Percentiles rank a stretch among this genome's conserved stretches.
Evolutionary conservation across 164 flowering plant species (phyloP).

Genomic region (Umbellularia californica): DNA sequence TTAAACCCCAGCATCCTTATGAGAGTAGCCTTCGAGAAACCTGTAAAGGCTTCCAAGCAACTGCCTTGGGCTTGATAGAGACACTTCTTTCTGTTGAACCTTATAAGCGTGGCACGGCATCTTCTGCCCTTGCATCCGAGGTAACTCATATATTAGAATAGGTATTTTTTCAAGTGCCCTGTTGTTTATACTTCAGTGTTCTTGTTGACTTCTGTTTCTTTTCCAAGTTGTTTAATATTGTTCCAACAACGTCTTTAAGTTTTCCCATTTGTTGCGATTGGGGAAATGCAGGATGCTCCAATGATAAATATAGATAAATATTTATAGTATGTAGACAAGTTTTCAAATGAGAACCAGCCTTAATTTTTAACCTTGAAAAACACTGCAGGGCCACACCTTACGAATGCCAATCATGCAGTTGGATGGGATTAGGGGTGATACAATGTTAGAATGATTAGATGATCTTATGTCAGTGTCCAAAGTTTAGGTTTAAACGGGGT

Average conservation of each 20-base stretch:
- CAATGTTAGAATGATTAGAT: no score
- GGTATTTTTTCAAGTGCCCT: background rate
- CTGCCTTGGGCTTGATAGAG: slow-evolving; percentile 55
- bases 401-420: no score
- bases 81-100: slow-evolving; percentile 74
- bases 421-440: no score
- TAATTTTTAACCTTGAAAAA: no score
- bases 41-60: slow-evolving; percentile 48
- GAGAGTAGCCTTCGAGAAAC: slow-evolving; percentile 64
- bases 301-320: no score
- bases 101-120: slow-evolving; percentile 68
- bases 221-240: background rate
- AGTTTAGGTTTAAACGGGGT: no score
- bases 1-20: slow-evolving; percentile 75
- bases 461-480: no score
- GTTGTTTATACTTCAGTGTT: background rate
- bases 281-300: no score
- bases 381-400: no score
- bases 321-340: no score
- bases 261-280: no score
- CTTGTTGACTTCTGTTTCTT: background rate
- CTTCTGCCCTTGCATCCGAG: slow-evolving; percentile 69
- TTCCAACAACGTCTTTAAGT: background rate
- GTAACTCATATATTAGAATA: slow-evolving; percentile 27
- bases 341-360: no score